Evolutionary conservation across 169 alveolate genomes (phyloP).

Genomic region (Cryptosporidium muris): DNA sequence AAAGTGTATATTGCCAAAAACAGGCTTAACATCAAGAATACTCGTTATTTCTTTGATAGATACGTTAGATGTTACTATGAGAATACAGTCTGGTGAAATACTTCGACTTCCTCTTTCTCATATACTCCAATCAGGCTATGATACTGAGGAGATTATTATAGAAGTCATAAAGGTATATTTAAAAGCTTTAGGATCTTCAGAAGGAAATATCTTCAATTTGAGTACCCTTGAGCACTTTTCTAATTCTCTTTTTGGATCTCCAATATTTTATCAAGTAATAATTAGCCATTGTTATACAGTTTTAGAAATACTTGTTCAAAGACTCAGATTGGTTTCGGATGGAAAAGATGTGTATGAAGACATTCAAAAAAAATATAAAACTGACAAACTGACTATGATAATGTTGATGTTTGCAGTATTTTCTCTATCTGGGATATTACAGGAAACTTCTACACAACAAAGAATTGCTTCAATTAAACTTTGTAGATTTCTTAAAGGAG

Average conservation of each 20-base stretch:
- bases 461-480: conserved; percentile 50
- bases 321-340: conserved; percentile 1
- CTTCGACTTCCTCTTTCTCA: conserved; percentile 5
- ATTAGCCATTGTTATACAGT: conserved; percentile 58
- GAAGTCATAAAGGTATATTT: conserved; percentile 6
- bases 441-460: conserved; percentile 13
- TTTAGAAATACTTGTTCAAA: conserved; percentile 36
- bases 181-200: not conserved
- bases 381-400: not conserved
- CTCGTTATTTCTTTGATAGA: conserved; percentile 45
- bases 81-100: not conserved
- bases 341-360: not conserved
- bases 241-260: conserved; percentile 13
- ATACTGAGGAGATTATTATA: not conserved
- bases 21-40: not conserved
- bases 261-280: conserved; percentile 23
- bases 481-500: conserved; percentile 27
- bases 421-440: not conserved
- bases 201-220: not conserved
- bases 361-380: too few species aligned
- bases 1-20: not conserved
- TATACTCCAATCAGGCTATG: conserved; percentile 2
- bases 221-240: not conserved
- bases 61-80: conserved; percentile 29
- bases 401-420: not conserved